These are phyloP conservation scores for Mortierella sp. DNA, from an alignment of 371 early-diverging fungal genomes.

Conservation along the genomic window DNA sequence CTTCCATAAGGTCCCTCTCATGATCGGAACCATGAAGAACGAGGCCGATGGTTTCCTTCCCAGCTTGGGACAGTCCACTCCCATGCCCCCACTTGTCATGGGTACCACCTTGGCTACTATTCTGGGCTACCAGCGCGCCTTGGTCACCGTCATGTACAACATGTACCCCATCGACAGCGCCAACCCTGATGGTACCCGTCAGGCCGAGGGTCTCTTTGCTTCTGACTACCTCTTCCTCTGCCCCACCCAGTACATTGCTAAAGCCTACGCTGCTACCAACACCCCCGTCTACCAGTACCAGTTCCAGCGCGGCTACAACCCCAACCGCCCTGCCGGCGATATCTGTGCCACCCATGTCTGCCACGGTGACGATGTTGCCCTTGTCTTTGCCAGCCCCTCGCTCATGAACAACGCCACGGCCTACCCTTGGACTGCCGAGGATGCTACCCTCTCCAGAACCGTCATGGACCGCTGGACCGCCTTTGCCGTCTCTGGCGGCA, in stretches of 20 bases:
- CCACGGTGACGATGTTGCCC: slow-evolving; percentile 58
- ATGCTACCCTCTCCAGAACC: slow-evolving; percentile 50
- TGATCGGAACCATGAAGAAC: slow-evolving; percentile 58
- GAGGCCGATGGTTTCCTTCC: slow-evolving; percentile 59
- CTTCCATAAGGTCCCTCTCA: slow-evolving; percentile 47
- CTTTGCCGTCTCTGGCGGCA: slow-evolving; percentile 40
- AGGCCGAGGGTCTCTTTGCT: slow-evolving; percentile 45
- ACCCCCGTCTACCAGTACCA: slow-evolving; percentile 54
- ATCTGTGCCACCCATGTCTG: slow-evolving; percentile 46
- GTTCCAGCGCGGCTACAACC: slow-evolving; percentile 52
- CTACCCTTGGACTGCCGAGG: slow-evolving; percentile 50
- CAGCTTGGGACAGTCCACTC: slow-evolving; percentile 52
- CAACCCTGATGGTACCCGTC: slow-evolving; percentile 51
- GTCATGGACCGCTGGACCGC: slow-evolving; percentile 58
- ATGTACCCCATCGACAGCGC: slow-evolving; percentile 40
- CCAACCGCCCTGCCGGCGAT: slow-evolving; percentile 40
- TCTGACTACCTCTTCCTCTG: slow-evolving; percentile 54
- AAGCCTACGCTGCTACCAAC: slow-evolving; percentile 40
- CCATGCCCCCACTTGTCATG: slow-evolving; percentile 49
- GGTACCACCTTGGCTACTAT: slow-evolving; percentile 46
- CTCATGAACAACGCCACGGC: slow-evolving; percentile 43
- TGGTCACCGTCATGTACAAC: slow-evolving; percentile 48
- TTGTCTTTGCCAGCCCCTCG: slow-evolving; percentile 58
- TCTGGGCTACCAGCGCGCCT: slow-evolving; percentile 51
- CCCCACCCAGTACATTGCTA: slow-evolving; percentile 55